Conservation (phyloP, 176 grass and related monocot species). For the Carex myosuroides region DNA sequence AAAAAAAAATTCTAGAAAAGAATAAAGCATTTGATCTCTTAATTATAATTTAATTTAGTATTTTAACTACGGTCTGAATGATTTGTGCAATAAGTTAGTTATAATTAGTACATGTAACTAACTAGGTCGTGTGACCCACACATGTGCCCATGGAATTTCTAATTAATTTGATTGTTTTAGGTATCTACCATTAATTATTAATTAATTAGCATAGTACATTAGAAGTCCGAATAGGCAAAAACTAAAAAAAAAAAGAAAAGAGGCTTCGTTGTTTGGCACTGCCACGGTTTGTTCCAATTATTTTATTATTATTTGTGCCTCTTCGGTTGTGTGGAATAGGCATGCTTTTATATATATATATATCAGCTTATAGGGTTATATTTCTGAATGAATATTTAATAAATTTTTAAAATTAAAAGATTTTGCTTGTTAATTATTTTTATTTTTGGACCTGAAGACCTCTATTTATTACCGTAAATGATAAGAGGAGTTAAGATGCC, state of each 20-base stretch:
- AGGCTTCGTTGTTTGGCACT: neutral
- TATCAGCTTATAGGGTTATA: too few relatives aligned
- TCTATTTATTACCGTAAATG: too few relatives aligned
- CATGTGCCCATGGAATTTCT: neutral
- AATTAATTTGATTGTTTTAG: neutral
- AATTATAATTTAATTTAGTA: neutral
- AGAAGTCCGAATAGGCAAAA: neutral
- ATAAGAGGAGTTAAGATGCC: too few relatives aligned
- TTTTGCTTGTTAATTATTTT: too few relatives aligned
- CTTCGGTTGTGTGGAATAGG: neutral
- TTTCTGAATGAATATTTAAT: too few relatives aligned
- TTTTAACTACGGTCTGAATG: neutral
- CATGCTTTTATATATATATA: too few relatives aligned
- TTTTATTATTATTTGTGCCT: neutral
- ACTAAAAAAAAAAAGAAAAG: neutral
- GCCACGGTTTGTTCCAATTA: neutral
- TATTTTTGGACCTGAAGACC: too few relatives aligned
- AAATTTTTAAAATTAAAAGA: too few relatives aligned
- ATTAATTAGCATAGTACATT: neutral
- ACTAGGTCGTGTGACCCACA: neutral
- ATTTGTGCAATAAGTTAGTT: neutral
- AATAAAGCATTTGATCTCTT: too few relatives aligned
- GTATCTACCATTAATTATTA: neutral
- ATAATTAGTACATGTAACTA: neutral
- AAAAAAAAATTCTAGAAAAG: too few relatives aligned